phyloP scores from a whole-genome alignment of 345 rosid genomes.

The Arabidopsis thaliana region TAIR10.1 NC_003071.7:18531501-18532000 shows the following conservation, averaged over 20 bases:
- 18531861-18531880: conserved; percentile 1
- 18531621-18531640: too few species aligned
- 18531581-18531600: too few species aligned
- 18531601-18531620: not conserved
- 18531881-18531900: conserved; percentile 16
- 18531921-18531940: conserved; percentile 29
- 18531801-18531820: conserved; percentile 11
- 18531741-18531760: conserved; percentile 16
- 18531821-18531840: conserved; percentile 38
- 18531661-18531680: conserved; percentile 31
- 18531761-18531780: not conserved
- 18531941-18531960: too few species aligned
- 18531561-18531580: too few species aligned
- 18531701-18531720: conserved; percentile 7
- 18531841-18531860: conserved; percentile 32
- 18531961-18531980: conserved; percentile 21
- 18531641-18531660: not conserved
- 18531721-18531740: not conserved
- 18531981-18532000: not conserved
- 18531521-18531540: too few species aligned
- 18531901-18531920: conserved; percentile 27
- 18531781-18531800: conserved; percentile 15
- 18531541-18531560: too few species aligned
- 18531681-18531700: not conserved
- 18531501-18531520: too few species aligned